Evolutionary conservation across 257 asterid species (phyloP), one percentile per base, ranked within the genome.

Genomic region (Jasminum sambac): DNA sequence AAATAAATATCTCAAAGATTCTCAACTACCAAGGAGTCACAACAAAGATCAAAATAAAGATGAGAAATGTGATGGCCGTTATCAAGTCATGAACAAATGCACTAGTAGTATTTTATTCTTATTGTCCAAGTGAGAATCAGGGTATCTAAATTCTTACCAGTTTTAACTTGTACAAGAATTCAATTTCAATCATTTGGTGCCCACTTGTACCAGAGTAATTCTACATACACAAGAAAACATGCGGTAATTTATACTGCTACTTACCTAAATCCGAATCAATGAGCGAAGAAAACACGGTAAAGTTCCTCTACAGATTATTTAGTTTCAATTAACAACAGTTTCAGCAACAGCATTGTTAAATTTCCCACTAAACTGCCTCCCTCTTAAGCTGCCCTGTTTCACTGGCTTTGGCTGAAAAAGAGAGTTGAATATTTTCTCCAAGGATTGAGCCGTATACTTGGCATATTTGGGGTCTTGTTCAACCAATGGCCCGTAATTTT

Each of bases 401-500:
- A 71, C 26, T 3, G 76, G 75, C 78, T 81, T 90, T 1, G 93
- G 90, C 23, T 76, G 89, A 66, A 92, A 90, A 19, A 92, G 85
- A 55, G 95, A 80, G 57, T 63, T 82, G 41, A 90, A 79, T 85
- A 82, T 84, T 74, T 87, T 85, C 86, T 90, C 98, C 73, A 92
- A 68, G 6, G 94, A 80, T 67, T 81, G 85, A 44, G 85, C 94
- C 0, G 96, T 87, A 63, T 88, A 89, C 62, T 87, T 92, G 0
- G 88, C 87, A 44, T 91, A 88, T 74, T 90, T 92, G 86, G 78
- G 81, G 5, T 89, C 97, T 66, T 93, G 96, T 69, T 93, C 98
- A 52, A 93, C 97, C 80, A 93, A 68, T 2, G 97, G 95, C 23
- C 97, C 95, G 11, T 93, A 93, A 70, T 93, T 90, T 78, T 90